A percentile compares a stretch with the other conserved stretches of the same genome.
phyloP scores from a whole-genome alignment of 192 early-diverging fungal species.

The Entophlyctis luteolus region DNA sequence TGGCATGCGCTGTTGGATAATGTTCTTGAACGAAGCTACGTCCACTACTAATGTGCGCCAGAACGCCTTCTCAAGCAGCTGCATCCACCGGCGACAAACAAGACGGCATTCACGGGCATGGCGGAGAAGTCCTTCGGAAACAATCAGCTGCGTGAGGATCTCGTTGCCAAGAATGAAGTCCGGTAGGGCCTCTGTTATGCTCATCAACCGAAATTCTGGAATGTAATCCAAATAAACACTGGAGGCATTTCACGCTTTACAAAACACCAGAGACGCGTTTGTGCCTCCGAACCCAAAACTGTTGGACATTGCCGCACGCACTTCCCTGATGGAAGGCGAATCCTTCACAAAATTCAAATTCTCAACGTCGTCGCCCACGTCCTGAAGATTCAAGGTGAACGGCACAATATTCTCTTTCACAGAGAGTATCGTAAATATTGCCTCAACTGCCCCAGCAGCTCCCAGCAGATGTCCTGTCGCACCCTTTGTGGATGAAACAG shows the following conservation, averaged over 20 bases:
- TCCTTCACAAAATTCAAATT: neutral
- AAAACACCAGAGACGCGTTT: conserved; percentile 40
- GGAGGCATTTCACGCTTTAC: conserved; percentile 29
- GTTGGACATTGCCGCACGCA: conserved; percentile 74
- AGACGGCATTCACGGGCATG: no score
- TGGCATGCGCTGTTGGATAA: no score
- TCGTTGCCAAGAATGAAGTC: no score
- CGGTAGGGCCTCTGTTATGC: no score
- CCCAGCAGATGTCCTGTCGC: conserved; percentile 93
- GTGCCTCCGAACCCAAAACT: conserved; percentile 87
- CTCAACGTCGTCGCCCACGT: neutral
- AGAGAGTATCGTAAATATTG: conserved; percentile 80
- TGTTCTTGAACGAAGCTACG: no score
- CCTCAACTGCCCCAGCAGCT: conserved; percentile 90
- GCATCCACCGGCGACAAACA: no score
- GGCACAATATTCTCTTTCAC: conserved; percentile 53
- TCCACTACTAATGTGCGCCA: no score
- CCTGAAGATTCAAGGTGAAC: neutral
- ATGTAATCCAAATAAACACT: conserved; percentile 74
- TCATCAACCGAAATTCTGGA: no score
- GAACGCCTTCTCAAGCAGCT: no score
- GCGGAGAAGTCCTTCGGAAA: no score
- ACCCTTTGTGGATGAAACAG: conserved; percentile 87
- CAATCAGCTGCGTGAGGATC: no score
- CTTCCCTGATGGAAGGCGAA: conserved; percentile 8